Base-by-base conservation (phyloP, 192 early-diverging fungal species). In the Chytriomyces confervae region DNA sequence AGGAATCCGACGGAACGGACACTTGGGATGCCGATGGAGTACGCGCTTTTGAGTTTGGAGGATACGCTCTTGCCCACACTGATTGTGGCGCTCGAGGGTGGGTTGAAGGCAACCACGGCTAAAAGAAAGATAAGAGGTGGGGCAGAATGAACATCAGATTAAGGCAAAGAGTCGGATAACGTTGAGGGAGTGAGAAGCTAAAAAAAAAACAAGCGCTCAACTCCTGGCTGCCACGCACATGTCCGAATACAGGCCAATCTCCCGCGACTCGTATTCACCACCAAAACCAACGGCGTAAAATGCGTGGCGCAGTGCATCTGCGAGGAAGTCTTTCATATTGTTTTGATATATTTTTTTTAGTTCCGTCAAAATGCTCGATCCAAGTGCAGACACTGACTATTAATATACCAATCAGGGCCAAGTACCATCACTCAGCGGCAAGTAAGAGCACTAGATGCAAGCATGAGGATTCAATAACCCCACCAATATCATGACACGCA, bases 31-130 rank as follows among this genome's bases (percentile, higher is more conserved):
- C 86, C 84, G 2, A 95, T 81, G 3, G 91, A 89, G 73, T 94
- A 96, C 2, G 91, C 89, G 11, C 91, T 85, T 68, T 92, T 92
- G 70, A 96, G 91, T 50, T 92, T 85, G 23, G 91, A 88, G 10
- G 93, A 91, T 13, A 92, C 91, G 48, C 91, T 81, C 79, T 94
- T 94, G 49, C 92, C 93, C 60, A 96, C 78, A 9, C 88, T 78
- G 16, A 96, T 82, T 0, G 92, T 90, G 6, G 95, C 79, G 0
- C 92, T 92, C 36, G 85, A 73, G 16, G 97, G 95, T 27, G 90
- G 88, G n/a, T 86, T 74, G 82, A 98, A 98, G 76, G 94, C 92
- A 23, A 97, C 83, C 10, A 97, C 77, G 7, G 92, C 91, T 84
- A 36, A 36, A 36, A 36, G 36, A 36, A 36, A 36, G 36, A 36